A percentile compares a stretch with the other conserved stretches of the same genome.
Conservation (phyloP, 306 rosid genomes). For the Psophocarpus tetragonolobus region DNA sequence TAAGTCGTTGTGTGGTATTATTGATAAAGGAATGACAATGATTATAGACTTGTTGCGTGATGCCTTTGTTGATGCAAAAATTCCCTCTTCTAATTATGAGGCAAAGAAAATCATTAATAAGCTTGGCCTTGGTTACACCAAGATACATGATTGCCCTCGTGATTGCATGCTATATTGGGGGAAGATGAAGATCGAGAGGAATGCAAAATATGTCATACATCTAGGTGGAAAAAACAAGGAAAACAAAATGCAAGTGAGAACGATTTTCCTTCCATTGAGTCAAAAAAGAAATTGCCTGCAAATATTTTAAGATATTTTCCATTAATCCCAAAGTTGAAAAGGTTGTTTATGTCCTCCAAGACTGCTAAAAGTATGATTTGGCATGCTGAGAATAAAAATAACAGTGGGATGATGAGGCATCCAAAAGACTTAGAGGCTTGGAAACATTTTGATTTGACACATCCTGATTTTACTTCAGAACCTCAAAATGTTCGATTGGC, state of each 20-base stretch:
- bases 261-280: neutral
- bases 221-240: neutral
- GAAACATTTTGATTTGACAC: neutral
- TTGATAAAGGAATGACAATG: neutral
- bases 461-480: neutral
- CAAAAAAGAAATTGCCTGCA: neutral
- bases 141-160: neutral
- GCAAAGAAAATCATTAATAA: neutral
- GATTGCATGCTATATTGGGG: neutral
- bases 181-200: neutral
- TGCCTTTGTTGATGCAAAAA: neutral
- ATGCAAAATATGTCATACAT: neutral
- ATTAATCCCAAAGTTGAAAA: neutral
- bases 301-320: neutral
- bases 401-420: neutral
- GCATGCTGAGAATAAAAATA: neutral
- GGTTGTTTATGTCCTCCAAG: neutral
- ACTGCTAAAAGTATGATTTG: neutral
- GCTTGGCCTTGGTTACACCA: neutral
- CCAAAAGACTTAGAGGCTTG: neutral
- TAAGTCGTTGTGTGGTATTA: neutral
- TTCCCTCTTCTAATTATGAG: neutral
- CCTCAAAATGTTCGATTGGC: neutral
- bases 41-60: neutral
- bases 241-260: neutral